phyloP scores from a whole-genome alignment of 2,329 filamentous ascomycete genomes.

The Bipolaris oryzae region DNA sequence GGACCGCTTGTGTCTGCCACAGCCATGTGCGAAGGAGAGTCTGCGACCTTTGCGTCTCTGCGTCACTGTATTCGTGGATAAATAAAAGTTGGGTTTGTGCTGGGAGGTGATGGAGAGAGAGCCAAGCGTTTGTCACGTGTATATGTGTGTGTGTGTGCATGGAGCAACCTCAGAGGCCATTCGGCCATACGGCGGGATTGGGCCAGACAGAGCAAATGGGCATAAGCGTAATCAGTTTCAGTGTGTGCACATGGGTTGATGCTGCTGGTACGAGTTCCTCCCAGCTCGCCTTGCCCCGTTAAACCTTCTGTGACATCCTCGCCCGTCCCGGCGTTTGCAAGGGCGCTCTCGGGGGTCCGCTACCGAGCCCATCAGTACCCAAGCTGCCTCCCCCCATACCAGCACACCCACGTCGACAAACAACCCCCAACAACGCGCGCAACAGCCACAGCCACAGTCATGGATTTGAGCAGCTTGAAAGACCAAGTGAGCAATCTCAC shows the following conservation, averaged over 20 bases:
- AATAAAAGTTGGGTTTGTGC: no score
- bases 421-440: constrained; percentile 9
- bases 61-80: background rate
- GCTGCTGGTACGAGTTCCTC: no score
- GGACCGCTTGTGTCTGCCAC: background rate
- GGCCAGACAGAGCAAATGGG: background rate
- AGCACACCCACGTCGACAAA: constrained; percentile 6
- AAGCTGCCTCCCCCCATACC: constrained; percentile 15
- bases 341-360: constrained; percentile 14
- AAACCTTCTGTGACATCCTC: background rate
- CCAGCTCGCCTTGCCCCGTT: background rate
- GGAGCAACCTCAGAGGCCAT: background rate
- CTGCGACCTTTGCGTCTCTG: background rate
- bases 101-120: background rate
- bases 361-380: constrained; percentile 15
- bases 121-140: constrained; percentile 11
- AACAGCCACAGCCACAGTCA: constrained; percentile 50
- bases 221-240: background rate
- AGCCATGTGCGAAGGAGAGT: background rate
- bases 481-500: constrained; percentile 89
- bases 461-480: constrained; percentile 87
- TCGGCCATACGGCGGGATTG: background rate
- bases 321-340: background rate
- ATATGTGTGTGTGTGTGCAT: no score
- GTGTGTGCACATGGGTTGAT: background rate